These are phyloP conservation scores for Aureobasidium vineae DNA, from an alignment of 2,329 filamentous ascomycete species.

Conservation along the genomic window DNA sequence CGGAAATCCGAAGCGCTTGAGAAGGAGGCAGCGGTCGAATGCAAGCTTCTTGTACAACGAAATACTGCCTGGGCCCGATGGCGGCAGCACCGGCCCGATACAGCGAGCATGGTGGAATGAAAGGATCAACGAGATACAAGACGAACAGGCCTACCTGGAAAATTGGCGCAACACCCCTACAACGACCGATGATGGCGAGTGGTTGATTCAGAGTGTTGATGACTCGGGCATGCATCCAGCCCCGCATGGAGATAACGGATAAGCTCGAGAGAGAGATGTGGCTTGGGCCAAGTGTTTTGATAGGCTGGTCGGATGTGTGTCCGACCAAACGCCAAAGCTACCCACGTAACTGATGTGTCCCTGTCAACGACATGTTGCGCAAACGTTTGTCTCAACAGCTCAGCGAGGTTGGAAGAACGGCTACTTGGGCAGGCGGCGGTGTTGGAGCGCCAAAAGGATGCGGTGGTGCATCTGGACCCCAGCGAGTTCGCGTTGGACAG, in stretches of 20 bases:
- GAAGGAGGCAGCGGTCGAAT: conserved; percentile 45
- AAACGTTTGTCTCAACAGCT: not conserved
- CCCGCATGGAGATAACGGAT: conserved; percentile 23
- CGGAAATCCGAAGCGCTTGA: conserved; percentile 41
- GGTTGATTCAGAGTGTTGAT: not conserved
- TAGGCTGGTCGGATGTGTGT: conserved; percentile 1
- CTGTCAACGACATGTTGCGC: not conserved
- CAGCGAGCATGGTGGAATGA: conserved; percentile 28
- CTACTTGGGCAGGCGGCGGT: not conserved
- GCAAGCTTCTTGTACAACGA: conserved; percentile 34
- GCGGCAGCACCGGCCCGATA: conserved; percentile 36
- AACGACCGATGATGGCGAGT: not conserved
- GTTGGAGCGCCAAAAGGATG: conserved; percentile 6
- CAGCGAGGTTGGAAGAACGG: not conserved
- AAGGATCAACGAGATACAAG: conserved; percentile 41
- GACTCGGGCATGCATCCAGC: not conserved
- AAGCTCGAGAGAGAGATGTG: conserved; percentile 3
- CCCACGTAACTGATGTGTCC: not conserved
- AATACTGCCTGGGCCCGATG: conserved; percentile 46
- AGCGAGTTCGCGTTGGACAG: not conserved
- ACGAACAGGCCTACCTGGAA: conserved; percentile 34
- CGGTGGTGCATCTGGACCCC: not conserved
- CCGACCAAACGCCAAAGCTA: not conserved
- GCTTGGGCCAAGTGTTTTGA: conserved; percentile 17
- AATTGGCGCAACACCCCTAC: not conserved